A percentile compares a stretch with the other conserved stretches of the same genome.
These are phyloP conservation scores for Fusarium penzigii DNA, from an alignment of 2,329 filamentous ascomycete genomes.

Conservation along the genomic window DNA sequence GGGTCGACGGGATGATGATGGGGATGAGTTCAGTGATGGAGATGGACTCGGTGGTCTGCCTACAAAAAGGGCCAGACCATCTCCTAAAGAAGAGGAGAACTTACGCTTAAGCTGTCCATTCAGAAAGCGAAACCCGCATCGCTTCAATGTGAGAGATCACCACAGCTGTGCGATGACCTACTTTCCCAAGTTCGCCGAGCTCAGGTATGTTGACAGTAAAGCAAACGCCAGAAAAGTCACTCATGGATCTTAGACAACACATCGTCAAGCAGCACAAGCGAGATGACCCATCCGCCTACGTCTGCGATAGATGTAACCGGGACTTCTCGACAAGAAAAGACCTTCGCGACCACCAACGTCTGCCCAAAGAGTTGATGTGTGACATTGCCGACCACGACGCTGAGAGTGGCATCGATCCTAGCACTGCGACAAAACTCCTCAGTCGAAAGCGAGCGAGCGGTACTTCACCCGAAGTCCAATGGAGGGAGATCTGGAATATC, in stretches of 20 bases:
- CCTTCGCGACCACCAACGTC: slow-evolving; percentile 40
- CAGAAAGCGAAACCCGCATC: slow-evolving; percentile 44
- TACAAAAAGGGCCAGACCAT: slow-evolving; percentile 33
- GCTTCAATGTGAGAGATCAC: slow-evolving; percentile 49
- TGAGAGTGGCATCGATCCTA: slow-evolving; percentile 42
- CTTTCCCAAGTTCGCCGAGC: slow-evolving; percentile 43
- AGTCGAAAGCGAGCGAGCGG: slow-evolving; percentile 42
- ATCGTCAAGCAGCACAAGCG: slow-evolving; percentile 46
- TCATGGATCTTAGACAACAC: slow-evolving; percentile 36
- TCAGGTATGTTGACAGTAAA: slow-evolving; percentile 32
- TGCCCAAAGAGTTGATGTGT: slow-evolving; percentile 44
- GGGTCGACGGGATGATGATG: slow-evolving; percentile 31
- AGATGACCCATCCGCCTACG: slow-evolving; percentile 41
- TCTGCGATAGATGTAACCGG: slow-evolving; percentile 43
- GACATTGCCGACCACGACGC: slow-evolving; percentile 43
- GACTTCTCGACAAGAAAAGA: slow-evolving; percentile 41
- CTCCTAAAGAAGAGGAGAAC: slow-evolving; percentile 39
- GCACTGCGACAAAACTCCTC: slow-evolving; percentile 41
- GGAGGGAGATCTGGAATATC: slow-evolving; percentile 45
- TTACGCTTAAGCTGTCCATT: slow-evolving; percentile 46
- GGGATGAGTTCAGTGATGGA: slow-evolving; percentile 38
- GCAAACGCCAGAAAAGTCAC: background rate
- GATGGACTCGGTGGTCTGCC: slow-evolving; percentile 33
- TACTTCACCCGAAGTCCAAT: slow-evolving; percentile 40
- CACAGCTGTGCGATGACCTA: slow-evolving; percentile 46